Base-by-base conservation (phyloP, 371 early-diverging fungal genomes). In the Massospora cicadina region DNA sequence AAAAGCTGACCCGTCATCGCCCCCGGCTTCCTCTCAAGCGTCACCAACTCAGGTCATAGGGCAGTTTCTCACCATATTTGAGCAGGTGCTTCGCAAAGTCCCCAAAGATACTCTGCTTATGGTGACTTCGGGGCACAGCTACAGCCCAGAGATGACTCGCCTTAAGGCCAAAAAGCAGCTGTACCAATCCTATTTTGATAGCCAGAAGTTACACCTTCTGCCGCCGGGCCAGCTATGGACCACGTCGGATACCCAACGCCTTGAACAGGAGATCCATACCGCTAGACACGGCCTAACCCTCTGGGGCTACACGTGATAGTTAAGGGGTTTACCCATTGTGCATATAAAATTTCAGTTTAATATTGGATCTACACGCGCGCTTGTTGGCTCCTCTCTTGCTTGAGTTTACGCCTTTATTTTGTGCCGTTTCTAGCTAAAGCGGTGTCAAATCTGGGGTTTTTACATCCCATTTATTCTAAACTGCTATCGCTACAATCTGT, bases 231-330 rank as follows among this genome's bases (percentile, higher is more conserved):
- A 57, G 26, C 23, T 57, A 25, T 57, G 58, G 58, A 57, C 58
- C 13, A 12, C 23, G 58, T 12, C 28, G 26, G 58, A 57, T 57
- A 27, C 17, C 13, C 25, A 25, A 12, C 23, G 26, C 12, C 28
- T 57, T 25, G 28, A 27, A 12, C 23, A 57, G 26, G 58, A 57
- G 26, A 27, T 57, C 13, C 58, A 57, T 13, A 57, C 23, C 25
- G 58, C 58, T 3, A 57, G 58, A 57, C 58, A 25, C 26, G 58
- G 58, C 17, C n/a, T 57, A 12, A 57, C 58, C 26, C 28, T 57
- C n/a, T 57, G 23, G 23, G 58, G 58, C 5, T 43, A 43, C 17
- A 43, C 43, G 43, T 43, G 43, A 43, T n/a, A n/a, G n/a, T n/a
- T n/a, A n/a, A n/a, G n/a, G n/a, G n/a, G n/a, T n/a, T n/a, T n/a